A percentile compares a stretch with the other conserved stretches of the same genome.
These are phyloP conservation scores for Nymphaea colorata DNA, from an alignment of 164 flowering plant species.

Conservation along the genomic window DNA sequence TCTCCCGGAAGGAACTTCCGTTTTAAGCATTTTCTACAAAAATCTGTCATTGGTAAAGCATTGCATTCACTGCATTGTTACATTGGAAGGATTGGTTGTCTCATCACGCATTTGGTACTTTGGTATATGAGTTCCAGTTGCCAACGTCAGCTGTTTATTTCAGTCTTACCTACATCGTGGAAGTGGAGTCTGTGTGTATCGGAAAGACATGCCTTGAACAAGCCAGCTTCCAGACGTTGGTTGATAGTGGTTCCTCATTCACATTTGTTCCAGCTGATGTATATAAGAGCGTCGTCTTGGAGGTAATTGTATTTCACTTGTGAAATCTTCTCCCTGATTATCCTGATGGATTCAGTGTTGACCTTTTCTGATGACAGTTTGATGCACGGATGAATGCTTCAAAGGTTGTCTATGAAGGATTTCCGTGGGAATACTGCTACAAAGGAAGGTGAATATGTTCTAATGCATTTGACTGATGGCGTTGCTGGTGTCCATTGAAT, in stretches of 20 bases:
- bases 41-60: no score
- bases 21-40: no score
- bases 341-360: background rate
- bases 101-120: no score
- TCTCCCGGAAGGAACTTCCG: no score
- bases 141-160: background rate
- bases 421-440: constrained; percentile 82
- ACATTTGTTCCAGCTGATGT: constrained; percentile 60
- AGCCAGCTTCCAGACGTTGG: constrained; percentile 42
- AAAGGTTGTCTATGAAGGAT: constrained; percentile 38
- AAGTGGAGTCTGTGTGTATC: constrained; percentile 62
- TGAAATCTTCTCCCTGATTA: background rate
- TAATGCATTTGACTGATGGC: background rate
- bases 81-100: no score
- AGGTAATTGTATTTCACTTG: constrained; percentile 29
- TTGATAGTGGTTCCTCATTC: constrained; percentile 91
- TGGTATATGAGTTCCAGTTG: no score
- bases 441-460: constrained; percentile 38
- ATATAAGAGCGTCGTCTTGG: constrained; percentile 38
- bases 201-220: constrained; percentile 48
- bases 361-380: constrained; percentile 31
- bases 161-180: constrained; percentile 64
- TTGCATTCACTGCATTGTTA: no score
- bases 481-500: no score
- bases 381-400: constrained; percentile 54